phyloP scores from a whole-genome alignment of 306 rosid species.

The Corylus avellana region DNA sequence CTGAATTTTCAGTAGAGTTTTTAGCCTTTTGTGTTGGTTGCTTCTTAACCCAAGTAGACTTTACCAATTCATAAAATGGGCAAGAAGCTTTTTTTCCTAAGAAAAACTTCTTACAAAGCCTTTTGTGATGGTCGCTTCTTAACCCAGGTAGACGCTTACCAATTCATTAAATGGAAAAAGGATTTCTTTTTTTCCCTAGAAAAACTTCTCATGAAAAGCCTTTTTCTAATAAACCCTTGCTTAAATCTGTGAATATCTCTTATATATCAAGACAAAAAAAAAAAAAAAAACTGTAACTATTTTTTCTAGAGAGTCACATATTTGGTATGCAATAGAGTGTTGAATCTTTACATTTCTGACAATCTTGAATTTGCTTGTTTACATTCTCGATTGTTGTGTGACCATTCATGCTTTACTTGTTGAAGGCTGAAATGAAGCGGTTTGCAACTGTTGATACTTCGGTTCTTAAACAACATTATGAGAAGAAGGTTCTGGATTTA shows the following conservation, averaged over 20 bases:
- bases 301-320: background rate
- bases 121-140: no score
- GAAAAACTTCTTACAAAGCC: background rate
- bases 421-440: constrained; percentile 93
- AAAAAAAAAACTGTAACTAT: background rate
- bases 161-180: no score
- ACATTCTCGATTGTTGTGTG: background rate
- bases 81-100: background rate
- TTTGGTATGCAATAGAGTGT: background rate
- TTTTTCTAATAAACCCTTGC: background rate
- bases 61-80: background rate
- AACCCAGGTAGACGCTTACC: no score
- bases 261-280: background rate
- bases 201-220: background rate
- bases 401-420: constrained; percentile 17
- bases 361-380: background rate
- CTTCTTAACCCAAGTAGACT: background rate
- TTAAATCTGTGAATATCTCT: background rate
- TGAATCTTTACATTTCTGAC: background rate
- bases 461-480: constrained; percentile 81
- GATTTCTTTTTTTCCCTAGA: no score
- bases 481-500: constrained; percentile 86
- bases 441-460: constrained; percentile 55
- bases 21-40: background rate
- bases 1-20: background rate